Conservation (phyloP, 768 basidiomycete species). For the Phaffia tasmanica region DNA sequence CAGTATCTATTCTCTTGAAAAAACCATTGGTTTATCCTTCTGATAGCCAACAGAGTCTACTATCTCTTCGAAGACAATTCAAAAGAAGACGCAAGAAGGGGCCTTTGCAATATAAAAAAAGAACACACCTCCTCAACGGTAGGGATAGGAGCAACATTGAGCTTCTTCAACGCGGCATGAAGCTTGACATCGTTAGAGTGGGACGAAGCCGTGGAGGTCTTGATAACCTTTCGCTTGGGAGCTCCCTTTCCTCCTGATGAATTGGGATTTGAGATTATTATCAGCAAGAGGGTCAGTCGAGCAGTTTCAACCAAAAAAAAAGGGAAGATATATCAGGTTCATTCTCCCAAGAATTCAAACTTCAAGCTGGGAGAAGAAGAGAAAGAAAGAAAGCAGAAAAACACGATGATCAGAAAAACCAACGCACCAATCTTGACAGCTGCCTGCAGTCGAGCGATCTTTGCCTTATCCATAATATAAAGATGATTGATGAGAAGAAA, state of each 20-base stretch:
- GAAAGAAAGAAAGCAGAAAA: too few relatives aligned
- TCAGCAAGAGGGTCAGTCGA: not conserved
- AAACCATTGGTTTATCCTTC: too few relatives aligned
- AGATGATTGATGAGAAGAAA: too few relatives aligned
- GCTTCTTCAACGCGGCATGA: slow-evolving; percentile 91
- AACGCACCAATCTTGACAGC: slow-evolving; percentile 80
- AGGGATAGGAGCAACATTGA: slow-evolving; percentile 86
- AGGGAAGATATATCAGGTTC: not conserved
- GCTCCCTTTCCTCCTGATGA: slow-evolving; percentile 87
- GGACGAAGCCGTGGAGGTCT: slow-evolving; percentile 72
- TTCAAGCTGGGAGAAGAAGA: too few relatives aligned
- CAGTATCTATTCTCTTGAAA: too few relatives aligned
- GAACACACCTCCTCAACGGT: slow-evolving; percentile 68
- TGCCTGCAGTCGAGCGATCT: slow-evolving; percentile 90
- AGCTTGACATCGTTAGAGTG: slow-evolving; percentile 86
- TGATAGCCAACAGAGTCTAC: too few relatives aligned
- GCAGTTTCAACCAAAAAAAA: not conserved
- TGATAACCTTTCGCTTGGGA: slow-evolving; percentile 87
- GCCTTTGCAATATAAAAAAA: too few relatives aligned
- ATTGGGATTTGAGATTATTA: not conserved
- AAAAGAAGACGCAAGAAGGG: too few relatives aligned
- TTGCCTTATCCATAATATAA: slow-evolving; percentile 42
- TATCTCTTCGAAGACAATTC: too few relatives aligned
- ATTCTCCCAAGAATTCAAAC: not conserved
- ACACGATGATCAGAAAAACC: not conserved